phyloP scores from a whole-genome alignment of 2,329 filamentous ascomycete genomes.

The Paraconiothyrium sp. region DNA sequence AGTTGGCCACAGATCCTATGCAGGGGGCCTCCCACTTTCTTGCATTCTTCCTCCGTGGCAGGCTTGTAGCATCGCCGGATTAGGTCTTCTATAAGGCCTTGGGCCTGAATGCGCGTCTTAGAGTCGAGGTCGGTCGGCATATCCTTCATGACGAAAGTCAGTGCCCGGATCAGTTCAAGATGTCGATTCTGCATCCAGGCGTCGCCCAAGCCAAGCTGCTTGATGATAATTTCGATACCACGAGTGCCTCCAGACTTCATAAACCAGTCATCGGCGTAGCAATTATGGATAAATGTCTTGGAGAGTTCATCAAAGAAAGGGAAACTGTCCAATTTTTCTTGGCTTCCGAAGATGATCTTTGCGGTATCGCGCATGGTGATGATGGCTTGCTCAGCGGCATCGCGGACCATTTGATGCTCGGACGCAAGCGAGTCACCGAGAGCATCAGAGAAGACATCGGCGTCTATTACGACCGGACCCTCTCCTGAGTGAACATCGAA shows the following conservation, averaged over 20 bases:
- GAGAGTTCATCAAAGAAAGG: slow-evolving; percentile 86
- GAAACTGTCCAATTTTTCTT: slow-evolving; percentile 75
- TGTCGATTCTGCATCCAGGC: slow-evolving; percentile 84
- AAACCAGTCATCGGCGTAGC: slow-evolving; percentile 98
- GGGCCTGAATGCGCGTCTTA: slow-evolving; percentile 83
- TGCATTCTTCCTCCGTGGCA: slow-evolving; percentile 80
- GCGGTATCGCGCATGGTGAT: slow-evolving; percentile 80
- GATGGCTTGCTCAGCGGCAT: slow-evolving; percentile 82
- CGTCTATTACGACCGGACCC: slow-evolving; percentile 86
- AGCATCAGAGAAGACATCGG: slow-evolving; percentile 85
- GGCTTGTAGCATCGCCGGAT: slow-evolving; percentile 81
- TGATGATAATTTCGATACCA: slow-evolving; percentile 88
- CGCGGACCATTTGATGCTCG: slow-evolving; percentile 80
- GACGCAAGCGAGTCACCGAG: slow-evolving; percentile 90
- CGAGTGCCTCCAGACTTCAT: slow-evolving; percentile 92
- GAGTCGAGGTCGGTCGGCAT: slow-evolving; percentile 95
- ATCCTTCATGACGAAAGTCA: slow-evolving; percentile 98
- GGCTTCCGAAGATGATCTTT: slow-evolving; percentile 79
- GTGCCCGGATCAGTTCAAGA: slow-evolving; percentile 85
- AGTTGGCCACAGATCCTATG: slow-evolving; percentile 84
- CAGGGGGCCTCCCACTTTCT: slow-evolving; percentile 72
- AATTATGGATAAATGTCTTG: slow-evolving; percentile 89
- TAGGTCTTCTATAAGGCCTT: slow-evolving; percentile 82
- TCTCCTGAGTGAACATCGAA: slow-evolving; percentile 90
- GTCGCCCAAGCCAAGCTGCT: slow-evolving; percentile 84